Base-by-base conservation (phyloP, 495 filamentous ascomycete species). In the Articulospora tetracladia region DNA sequence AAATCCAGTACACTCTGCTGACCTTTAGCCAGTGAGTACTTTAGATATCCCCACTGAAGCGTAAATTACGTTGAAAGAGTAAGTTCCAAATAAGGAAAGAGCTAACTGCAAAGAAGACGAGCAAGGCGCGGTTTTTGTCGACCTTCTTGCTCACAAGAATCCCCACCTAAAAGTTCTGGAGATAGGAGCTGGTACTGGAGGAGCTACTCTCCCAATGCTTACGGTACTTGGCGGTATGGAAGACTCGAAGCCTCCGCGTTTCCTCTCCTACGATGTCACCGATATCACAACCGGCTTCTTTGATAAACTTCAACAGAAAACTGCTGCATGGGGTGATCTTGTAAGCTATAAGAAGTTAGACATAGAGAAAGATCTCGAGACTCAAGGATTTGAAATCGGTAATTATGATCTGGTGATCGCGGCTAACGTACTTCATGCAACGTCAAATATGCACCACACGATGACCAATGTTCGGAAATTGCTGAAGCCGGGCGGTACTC, bases 251-350 rank as follows among this genome's bases (percentile, higher is more conserved):
- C 41, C 41, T 3, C 30, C 30, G 30, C 41, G 41, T n/a, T 47
- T 47, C 17, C 17, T 19, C 15, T 47, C 41, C 20, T 47, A 47
- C 41, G 20, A n/a, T 26, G 15, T 30, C 57, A 83, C 82, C 1
- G 83, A 86, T 52, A 74, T 84, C 1, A 83, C 80, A 0, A 61
- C 75, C 2, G 71, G 72, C 0, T 83, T 82, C 60, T 82, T 84
- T 30, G 75, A 78, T 48, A 72, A 70, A 25, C 72, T 72, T 0
- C 58, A 61, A 32, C 19, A 11, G 1, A 26, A 24, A 41, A 24
- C 61, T 19, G 25, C 15, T 1, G 19, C 52, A 20, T 65, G 46
- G 55, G 26, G 1, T 39, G 20, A 39, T 19, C n/a, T 11, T 15
- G 55, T 67, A 24, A 19, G 57, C 15, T 67, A 48, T 53, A 70